Conservation (phyloP, 306 rosid species). For the Prunus kanzakura region DNA sequence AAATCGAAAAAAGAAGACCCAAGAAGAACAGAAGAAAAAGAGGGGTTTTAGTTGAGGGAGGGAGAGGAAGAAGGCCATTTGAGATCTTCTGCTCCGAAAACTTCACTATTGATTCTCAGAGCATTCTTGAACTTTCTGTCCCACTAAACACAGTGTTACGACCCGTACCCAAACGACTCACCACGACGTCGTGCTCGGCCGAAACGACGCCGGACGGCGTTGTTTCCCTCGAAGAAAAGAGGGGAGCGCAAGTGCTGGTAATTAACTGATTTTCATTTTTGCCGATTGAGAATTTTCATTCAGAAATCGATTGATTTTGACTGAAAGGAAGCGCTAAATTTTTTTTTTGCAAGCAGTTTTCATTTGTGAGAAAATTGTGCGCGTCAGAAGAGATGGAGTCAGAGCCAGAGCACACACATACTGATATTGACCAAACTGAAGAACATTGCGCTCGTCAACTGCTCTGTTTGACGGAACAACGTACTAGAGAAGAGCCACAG, state of each 20-base stretch:
- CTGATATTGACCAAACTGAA: background rate
- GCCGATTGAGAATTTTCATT: too few relatives aligned
- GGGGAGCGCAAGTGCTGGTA: background rate
- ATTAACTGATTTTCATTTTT: too few relatives aligned
- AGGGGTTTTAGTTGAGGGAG: background rate
- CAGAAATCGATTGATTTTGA: too few relatives aligned
- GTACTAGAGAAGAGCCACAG: slow-evolving; percentile 47
- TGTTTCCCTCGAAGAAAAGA: background rate
- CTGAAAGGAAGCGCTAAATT: too few relatives aligned
- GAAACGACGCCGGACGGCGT: background rate
- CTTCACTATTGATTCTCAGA: too few relatives aligned
- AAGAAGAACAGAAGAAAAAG: background rate
- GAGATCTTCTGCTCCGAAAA: too few relatives aligned
- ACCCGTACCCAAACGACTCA: background rate
- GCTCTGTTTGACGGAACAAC: slow-evolving; percentile 50
- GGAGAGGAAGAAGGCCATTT: background rate
- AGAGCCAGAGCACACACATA: background rate
- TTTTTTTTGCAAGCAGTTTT: too few relatives aligned
- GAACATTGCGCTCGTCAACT: background rate
- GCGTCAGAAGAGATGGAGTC: background rate
- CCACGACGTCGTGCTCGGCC: background rate
- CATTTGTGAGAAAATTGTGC: background rate
- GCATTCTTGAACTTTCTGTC: too few relatives aligned
- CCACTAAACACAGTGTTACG: background rate
- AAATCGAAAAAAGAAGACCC: background rate